These are phyloP conservation scores for Babesia caballi DNA, from an alignment of 169 alveolate species.

Conservation along the genomic window DNA sequence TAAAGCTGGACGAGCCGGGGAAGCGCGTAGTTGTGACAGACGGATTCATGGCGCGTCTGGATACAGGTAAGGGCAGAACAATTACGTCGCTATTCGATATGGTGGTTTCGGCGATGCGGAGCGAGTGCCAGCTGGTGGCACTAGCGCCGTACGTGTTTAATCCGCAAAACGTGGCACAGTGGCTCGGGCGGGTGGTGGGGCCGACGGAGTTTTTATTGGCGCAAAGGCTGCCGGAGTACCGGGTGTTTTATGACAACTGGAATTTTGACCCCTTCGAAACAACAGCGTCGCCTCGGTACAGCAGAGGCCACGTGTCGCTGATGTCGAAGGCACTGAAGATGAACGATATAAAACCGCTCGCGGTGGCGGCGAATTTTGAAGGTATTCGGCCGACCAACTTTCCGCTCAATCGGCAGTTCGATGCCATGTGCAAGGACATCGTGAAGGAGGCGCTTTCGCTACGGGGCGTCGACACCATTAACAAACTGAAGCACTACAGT, in stretches of 20 bases:
- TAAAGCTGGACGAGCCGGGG: slow-evolving; percentile 6
- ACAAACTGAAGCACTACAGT: slow-evolving; percentile 14
- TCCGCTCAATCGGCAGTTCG: slow-evolving; percentile 5
- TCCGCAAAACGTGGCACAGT: slow-evolving; percentile 21
- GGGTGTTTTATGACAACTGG: background rate
- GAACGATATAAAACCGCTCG: background rate
- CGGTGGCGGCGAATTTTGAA: background rate
- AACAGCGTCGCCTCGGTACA: background rate
- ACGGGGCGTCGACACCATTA: slow-evolving; percentile 29
- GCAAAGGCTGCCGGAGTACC: background rate
- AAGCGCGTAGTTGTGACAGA: background rate
- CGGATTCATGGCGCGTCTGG: background rate
- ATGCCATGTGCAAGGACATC: background rate
- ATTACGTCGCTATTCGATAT: background rate
- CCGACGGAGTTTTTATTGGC: slow-evolving; percentile 2
- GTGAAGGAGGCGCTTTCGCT: slow-evolving; percentile 27
- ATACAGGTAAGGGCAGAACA: background rate
- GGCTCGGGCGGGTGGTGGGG: background rate
- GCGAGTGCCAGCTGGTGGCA: slow-evolving; percentile 23
- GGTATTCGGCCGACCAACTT: background rate
- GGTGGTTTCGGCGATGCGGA: background rate
- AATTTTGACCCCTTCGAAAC: slow-evolving; percentile 11
- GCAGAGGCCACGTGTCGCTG: background rate
- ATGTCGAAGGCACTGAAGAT: background rate
- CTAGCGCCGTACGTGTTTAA: background rate